Base-by-base conservation (phyloP, 2,329 filamentous ascomycete genomes). In the Talaromyces sp. region DNA sequence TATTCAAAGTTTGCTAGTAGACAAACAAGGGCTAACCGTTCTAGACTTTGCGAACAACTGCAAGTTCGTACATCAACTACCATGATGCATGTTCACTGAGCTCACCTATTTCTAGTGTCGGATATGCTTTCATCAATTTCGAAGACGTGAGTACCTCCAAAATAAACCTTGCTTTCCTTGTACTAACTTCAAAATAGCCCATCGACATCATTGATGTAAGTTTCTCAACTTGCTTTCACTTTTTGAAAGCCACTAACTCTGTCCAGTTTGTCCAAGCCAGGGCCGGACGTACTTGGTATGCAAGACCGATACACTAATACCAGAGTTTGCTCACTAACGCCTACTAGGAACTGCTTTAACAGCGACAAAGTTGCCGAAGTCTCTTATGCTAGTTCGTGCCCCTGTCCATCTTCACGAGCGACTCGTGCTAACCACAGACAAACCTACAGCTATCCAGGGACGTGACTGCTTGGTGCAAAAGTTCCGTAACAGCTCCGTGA, bases 121-220 rank as follows among this genome's bases (percentile, higher is more conserved):
- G 95, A 53, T 98, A 98, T 75, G 93, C 92, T 0, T 99, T 98
- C 76, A 92, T 99, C 78, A 97, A 99, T 76, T 97, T 98, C 68
- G 85, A 88, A 51, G 87, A 92, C 73, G 88, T 90, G 75, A 84
- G 88, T 71, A 7, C 2, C 30, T 27, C 39, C 10, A 15, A 27
- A 9, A 25, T 55, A 62, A 55, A 55, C 49, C 11, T 52, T 19
- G 36, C 22, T 56, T 30, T 52, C 36, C 32, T 30, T 30, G 57
- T 64, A 55, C 78, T 84, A 70, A 86, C 71, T 55, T 55, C 62
- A 25, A 36, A 33, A 11, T 63, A 90, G 85, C 86, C 91, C 0
- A 79, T 88, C 63, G 86, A 91, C 73, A 92, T 95, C 63, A 85
- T 92, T 59, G 81, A 87, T 65, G 88, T 89, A 68, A 74, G 84